Base-by-base conservation (phyloP, 2,329 filamentous ascomycete species). In the Aspergillus fumigatus region DNA sequence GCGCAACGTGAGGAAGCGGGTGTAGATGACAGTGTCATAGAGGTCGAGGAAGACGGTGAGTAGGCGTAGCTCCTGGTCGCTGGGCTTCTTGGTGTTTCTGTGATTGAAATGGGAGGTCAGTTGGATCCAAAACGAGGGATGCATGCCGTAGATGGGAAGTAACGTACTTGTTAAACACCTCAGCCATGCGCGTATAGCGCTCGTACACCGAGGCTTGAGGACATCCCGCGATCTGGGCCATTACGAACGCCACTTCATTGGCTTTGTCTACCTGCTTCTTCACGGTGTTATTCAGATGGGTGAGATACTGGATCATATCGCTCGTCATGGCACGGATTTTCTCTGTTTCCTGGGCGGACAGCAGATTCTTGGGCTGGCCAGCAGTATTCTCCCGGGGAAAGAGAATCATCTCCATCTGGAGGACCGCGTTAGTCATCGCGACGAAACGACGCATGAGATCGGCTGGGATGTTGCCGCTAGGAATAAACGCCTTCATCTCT, bases 1-100 rank as follows among this genome's bases (percentile, higher is more conserved):
- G 14, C 21, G 19, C 43, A 61, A 54, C 14, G 51, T 48, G 6
- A 68, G 50, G 45, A 68, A 70, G 17, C 60, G 51, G 3, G 51
- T 60, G 53, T 65, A 67, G 32, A 71, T 45, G 59, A 62, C 67
- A n/a, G 58, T 50, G 10, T 70, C 67, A 47, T 63, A 72, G 2
- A 72, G 53, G 7, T 66, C 58, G 29, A 63, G 52, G 47, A 65
- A 66, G 43, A 63, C 35, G 21, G 50, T 26, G 1, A 72, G 61
- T 3, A 71, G 58, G 4, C 32, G 52, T 4, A 60, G 53, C 50
- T 71, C 69, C 17, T 61, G 40, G 6, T 43, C 19, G 10, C 58
- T 61, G 1, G 66, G 60, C 27, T 62, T 65, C 14, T 58, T 58
- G 29, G 69, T 56, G 32, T 60, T 55, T 6, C 65, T 70, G 7